Evolutionary conservation across 306 rosid species (phyloP).

Genomic region (Vigna angularis): DNA sequence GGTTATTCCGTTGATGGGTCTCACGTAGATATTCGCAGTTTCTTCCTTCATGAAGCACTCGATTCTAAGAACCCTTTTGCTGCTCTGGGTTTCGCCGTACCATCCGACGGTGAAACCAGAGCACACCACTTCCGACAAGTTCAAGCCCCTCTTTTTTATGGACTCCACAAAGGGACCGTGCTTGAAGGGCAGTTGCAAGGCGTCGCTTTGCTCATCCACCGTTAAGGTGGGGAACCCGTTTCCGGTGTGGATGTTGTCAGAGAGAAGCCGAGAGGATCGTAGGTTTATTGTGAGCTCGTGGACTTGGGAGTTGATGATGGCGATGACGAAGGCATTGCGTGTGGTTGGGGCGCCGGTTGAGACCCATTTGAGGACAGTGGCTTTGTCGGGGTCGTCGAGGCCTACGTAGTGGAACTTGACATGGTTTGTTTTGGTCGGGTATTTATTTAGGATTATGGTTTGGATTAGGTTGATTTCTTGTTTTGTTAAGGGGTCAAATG

Average conservation of each 20-base stretch:
- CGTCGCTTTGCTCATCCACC: not conserved
- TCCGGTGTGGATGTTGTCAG: not conserved
- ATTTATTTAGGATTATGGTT: conserved; percentile 32
- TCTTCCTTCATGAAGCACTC: conserved; percentile 44
- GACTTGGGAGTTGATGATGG: not conserved
- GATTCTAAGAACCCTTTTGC: conserved; percentile 23
- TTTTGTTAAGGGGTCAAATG: conserved; percentile 42
- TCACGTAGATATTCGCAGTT: conserved; percentile 34
- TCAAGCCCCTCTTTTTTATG: conserved; percentile 37
- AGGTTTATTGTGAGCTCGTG: conserved; percentile 33
- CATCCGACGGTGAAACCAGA: conserved; percentile 29
- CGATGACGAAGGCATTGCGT: conserved; percentile 38
- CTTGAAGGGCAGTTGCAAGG: conserved; percentile 21
- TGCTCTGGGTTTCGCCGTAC: conserved; percentile 37
- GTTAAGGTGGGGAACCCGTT: conserved; percentile 44
- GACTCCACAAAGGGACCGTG: conserved; percentile 42
- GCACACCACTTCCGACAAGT: conserved; percentile 49
- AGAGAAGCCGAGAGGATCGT: not conserved
- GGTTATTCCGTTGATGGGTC: conserved; percentile 46
- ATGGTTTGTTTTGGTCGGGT: not conserved
- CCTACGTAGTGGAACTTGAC: conserved; percentile 49
- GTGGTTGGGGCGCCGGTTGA: not conserved
- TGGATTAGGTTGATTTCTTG: conserved; percentile 35
- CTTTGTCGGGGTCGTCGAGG: conserved; percentile 45
- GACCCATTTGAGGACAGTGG: conserved; percentile 11